phyloP scores from a whole-genome alignment of 495 filamentous ascomycete species.

The Podospora tetraspora region DNA sequence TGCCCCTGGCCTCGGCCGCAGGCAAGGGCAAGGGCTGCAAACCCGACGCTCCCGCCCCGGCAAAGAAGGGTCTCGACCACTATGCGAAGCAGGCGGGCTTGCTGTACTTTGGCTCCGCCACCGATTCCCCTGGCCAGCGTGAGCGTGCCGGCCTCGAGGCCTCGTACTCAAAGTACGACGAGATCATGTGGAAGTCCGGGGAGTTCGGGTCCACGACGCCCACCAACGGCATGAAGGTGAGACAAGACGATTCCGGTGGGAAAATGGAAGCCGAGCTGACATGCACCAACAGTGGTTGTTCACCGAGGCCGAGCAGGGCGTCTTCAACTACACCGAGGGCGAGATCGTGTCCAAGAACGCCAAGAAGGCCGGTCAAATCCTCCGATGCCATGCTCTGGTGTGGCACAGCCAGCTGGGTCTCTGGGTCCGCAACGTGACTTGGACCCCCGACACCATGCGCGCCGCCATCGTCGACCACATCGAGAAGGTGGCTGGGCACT shows the following conservation, averaged over 20 bases:
- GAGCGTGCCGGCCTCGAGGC: constrained; percentile 30
- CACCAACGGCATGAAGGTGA: constrained; percentile 45
- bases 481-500: constrained; percentile 46
- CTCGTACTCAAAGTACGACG: constrained; percentile 26
- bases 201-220: constrained; percentile 51
- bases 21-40: background rate
- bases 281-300: constrained; percentile 38
- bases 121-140: constrained; percentile 38
- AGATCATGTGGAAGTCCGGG: constrained; percentile 34
- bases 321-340: constrained; percentile 48
- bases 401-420: constrained; percentile 53
- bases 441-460: constrained; percentile 45
- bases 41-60: background rate
- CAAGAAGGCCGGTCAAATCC: constrained; percentile 39
- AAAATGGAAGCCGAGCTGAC: background rate
- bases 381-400: constrained; percentile 53
- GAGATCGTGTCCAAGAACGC: constrained; percentile 45
- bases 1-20: background rate
- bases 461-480: constrained; percentile 48
- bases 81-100: constrained; percentile 38
- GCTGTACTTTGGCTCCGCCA: constrained; percentile 47
- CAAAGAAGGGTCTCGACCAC: constrained; percentile 24
- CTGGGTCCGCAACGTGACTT: constrained; percentile 45
- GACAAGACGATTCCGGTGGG: background rate
- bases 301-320: constrained; percentile 37